phyloP scores from a whole-genome alignment of 352 stramenopile genomes.

The Globisporangium radiosum region DNA sequence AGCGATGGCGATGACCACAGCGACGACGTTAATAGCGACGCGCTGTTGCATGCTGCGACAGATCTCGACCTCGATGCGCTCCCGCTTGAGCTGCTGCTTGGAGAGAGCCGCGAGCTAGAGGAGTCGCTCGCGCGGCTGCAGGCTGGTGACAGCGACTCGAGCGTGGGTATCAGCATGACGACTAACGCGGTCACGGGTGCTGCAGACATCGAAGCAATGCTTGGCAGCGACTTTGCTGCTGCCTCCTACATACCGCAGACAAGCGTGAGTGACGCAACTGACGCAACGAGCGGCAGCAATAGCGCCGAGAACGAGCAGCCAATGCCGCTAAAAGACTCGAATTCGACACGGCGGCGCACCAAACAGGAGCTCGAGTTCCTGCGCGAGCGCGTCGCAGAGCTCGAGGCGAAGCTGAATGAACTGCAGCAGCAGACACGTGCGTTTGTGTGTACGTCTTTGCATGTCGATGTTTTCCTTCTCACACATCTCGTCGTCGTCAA shows the following conservation, averaged over 20 bases:
- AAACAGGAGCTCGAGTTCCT: slow-evolving; percentile 10
- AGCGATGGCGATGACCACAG: neutral
- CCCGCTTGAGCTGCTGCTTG: neutral
- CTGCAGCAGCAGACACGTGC: slow-evolving; percentile 7
- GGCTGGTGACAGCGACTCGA: neutral
- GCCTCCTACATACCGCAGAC: too few relatives aligned
- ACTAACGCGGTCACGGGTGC: too few relatives aligned
- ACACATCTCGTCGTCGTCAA: too few relatives aligned
- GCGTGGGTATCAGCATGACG: neutral
- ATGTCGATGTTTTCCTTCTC: too few relatives aligned
- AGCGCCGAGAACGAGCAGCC: neutral
- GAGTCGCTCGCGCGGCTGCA: slow-evolving; percentile 3
- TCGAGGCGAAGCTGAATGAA: slow-evolving; percentile 1
- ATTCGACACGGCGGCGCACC: slow-evolving; percentile 2
- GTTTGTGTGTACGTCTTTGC: neutral
- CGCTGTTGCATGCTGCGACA: neutral
- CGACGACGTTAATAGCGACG: neutral
- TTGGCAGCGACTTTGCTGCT: too few relatives aligned
- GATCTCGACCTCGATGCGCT: neutral
- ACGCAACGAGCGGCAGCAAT: neutral
- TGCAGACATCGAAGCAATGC: too few relatives aligned
- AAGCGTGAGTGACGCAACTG: neutral
- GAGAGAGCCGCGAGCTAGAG: slow-evolving; percentile 2
- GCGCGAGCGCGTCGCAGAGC: slow-evolving; percentile 3
- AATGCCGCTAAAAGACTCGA: neutral